Percentiles rank a stretch among this genome's conserved stretches.
Evolutionary conservation across 2,329 filamentous ascomycete genomes (phyloP).

Genomic region (Colletotrichum godetiae): DNA sequence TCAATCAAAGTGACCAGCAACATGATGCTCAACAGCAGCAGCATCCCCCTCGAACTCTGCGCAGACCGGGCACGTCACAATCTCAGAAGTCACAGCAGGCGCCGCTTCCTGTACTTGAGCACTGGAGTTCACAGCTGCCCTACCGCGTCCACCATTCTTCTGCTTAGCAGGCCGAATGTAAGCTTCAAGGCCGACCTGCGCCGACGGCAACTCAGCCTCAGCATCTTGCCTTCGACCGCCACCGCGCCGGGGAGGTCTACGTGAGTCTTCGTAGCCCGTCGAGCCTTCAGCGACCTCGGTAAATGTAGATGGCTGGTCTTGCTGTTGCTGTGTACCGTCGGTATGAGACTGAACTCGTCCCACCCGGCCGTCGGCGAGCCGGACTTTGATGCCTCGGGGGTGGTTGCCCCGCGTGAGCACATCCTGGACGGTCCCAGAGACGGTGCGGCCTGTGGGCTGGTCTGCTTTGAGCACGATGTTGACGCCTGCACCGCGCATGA

Average conservation of each 20-base stretch:
- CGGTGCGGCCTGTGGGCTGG: conserved; percentile 79
- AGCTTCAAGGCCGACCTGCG: conserved; percentile 55
- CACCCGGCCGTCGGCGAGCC: conserved; percentile 76
- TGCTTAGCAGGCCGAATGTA: conserved; percentile 53
- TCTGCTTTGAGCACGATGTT: conserved; percentile 82
- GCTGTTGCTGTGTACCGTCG: conserved; percentile 12
- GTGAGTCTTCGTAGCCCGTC: background rate
- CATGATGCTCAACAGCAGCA: conserved; percentile 74
- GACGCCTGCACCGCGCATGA: conserved; percentile 71
- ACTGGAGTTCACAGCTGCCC: background rate
- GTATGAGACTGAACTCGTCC: conserved; percentile 77
- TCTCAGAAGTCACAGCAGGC: conserved; percentile 14
- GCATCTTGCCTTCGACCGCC: conserved; percentile 36
- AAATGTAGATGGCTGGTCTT: background rate
- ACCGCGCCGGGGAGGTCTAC: background rate
- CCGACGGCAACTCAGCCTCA: background rate
- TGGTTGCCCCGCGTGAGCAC: conserved; percentile 80
- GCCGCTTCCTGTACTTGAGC: background rate
- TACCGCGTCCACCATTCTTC: background rate
- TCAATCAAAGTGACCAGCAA: conserved; percentile 65
- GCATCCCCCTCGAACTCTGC: conserved; percentile 75
- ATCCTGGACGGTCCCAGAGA: conserved; percentile 73
- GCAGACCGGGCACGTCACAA: conserved; percentile 72
- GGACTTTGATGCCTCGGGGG: conserved; percentile 82
- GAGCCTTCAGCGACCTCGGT: background rate